Base-by-base conservation (phyloP, 805 yeast genomes). In the Torulaspora gathmanii region DNA sequence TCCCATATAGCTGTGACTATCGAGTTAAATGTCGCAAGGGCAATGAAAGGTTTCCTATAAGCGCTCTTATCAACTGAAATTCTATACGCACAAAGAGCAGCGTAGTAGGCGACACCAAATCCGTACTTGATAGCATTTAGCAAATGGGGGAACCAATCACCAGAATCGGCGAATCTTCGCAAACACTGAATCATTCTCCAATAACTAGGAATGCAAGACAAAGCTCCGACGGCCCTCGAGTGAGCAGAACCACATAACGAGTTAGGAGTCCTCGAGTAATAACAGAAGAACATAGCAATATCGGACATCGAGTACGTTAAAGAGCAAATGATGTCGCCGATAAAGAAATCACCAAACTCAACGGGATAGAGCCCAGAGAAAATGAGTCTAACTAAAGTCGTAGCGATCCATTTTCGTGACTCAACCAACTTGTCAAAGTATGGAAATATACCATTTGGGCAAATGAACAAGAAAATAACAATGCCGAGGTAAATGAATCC, bases 61-160 rank as follows among this genome's bases (percentile, higher is more conserved):
- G 58, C 56, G 23, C 36, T 42, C 11, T 45, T 22, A 19, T 63
- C 52, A 9, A 69, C 63, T 0, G 68, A 59, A n/a, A 58, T 35
- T 51, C 98, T 77, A 63, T 87, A 90, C 16, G 83, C 67, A 67
- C 95, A 85, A 55, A 93, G 71, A 6, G 82, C 70, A 56, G 80
- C 78, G 64, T 86, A 82, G 64, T 86, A 88, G 17, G 77, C 56
- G 2, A 85, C 74, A 2, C 90, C 76, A 29, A 83, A 67, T 0
- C 75, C 57, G 61, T 91, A 93, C 64, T 93, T 93, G 27, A 72
- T 57, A 73, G 87, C 87, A 57, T 93, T 93, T 4, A 95, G 91
- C 46, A 91, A 67, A 72, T 93, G 99, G 0, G 99, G 99, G 61
- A 93, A 93, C 86, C 90, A 83, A 58, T 90, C 96, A 2, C 95